Evolutionary conservation across 495 filamentous ascomycete genomes (phyloP).

Genomic region (Symbiotaphrina buchneri): DNA sequence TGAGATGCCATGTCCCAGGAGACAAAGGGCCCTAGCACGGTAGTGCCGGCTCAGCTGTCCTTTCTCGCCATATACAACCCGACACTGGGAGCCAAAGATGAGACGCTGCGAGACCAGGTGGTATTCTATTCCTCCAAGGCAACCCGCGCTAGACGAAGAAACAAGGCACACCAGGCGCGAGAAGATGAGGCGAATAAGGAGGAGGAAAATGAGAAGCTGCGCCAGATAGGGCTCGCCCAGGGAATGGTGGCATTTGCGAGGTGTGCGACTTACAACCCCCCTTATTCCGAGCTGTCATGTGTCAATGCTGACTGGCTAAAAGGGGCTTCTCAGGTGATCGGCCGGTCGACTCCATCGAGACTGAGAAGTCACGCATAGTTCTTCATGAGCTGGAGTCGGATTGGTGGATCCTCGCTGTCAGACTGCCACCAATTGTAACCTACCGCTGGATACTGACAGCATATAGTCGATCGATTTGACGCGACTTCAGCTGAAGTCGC

Average conservation of each 20-base stretch:
- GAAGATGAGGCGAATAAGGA: slow-evolving; percentile 20
- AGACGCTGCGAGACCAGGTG: slow-evolving; percentile 73
- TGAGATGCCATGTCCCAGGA: slow-evolving; percentile 4
- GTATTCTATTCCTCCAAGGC: slow-evolving; percentile 65
- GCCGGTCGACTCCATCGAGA: slow-evolving; percentile 70
- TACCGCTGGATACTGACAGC: slow-evolving; percentile 4
- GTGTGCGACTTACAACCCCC: too few relatives aligned
- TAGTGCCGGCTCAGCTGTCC: slow-evolving; percentile 62
- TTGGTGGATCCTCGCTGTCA: slow-evolving; percentile 89
- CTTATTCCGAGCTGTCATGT: slow-evolving; percentile 4
- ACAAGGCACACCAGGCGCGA: slow-evolving; percentile 6
- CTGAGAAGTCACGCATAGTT: slow-evolving; percentile 64
- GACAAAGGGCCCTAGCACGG: too few relatives aligned
- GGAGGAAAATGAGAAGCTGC: slow-evolving; percentile 56
- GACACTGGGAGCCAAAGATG: slow-evolving; percentile 64
- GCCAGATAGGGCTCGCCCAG: slow-evolving; percentile 93
- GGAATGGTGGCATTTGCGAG: slow-evolving; percentile 87
- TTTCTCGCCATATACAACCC: slow-evolving; percentile 93
- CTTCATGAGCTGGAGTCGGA: slow-evolving; percentile 65
- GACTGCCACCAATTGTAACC: slow-evolving; percentile 6
- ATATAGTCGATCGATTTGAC: slow-evolving; percentile 53
- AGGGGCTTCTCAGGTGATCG: slow-evolving; percentile 61
- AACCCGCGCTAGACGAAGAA: slow-evolving; percentile 10
- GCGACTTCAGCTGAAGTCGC: slow-evolving; percentile 19
- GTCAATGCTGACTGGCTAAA: slow-evolving; percentile 3